Evolutionary conservation across 768 basidiomycete species (phyloP).

Genomic region (Dentipellis sp.): DNA sequence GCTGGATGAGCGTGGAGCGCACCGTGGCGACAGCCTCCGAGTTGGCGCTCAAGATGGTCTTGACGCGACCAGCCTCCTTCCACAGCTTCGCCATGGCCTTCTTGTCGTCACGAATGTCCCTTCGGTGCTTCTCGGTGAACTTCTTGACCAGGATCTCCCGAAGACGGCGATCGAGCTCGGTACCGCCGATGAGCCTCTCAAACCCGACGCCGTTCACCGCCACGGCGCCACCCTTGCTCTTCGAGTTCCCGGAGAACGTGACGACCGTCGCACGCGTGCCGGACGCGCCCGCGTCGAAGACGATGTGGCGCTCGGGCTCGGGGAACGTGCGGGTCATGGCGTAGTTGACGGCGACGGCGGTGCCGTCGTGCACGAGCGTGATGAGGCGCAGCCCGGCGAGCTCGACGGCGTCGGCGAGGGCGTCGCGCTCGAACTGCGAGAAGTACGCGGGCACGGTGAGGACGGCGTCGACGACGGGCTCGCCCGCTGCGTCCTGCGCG

Average conservation of each 20-base stretch:
- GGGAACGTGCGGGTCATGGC: constrained; percentile 93
- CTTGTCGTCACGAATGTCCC: constrained; percentile 61
- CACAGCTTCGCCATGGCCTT: constrained; percentile 88
- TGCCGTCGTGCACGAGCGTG: constrained; percentile 85
- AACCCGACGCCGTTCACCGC: constrained; percentile 76
- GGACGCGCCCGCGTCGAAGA: constrained; percentile 91
- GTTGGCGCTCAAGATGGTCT: constrained; percentile 91
- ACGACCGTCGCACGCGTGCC: constrained; percentile 73
- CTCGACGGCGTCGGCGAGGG: constrained; percentile 86
- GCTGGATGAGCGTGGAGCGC: constrained; percentile 18
- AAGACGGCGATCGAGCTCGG: constrained; percentile 76
- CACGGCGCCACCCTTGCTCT: constrained; percentile 52
- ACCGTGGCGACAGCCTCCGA: constrained; percentile 67
- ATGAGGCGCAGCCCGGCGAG: constrained; percentile 80
- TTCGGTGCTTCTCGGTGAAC: constrained; percentile 66
- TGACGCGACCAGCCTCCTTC: constrained; percentile 90
- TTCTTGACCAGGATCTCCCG: constrained; percentile 69
- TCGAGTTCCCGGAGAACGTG: constrained; percentile 43
- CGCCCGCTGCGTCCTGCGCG: constrained; percentile 67
- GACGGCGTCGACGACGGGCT: constrained; percentile 76
- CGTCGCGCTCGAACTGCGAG: constrained; percentile 85
- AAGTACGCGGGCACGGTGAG: constrained; percentile 89
- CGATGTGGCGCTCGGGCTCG: constrained; percentile 72
- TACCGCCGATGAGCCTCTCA: constrained; percentile 68
- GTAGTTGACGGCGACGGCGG: constrained; percentile 94